Evolutionary conservation across 2,329 filamentous ascomycete genomes (phyloP).

Genomic region (Colletotrichum salicis): DNA sequence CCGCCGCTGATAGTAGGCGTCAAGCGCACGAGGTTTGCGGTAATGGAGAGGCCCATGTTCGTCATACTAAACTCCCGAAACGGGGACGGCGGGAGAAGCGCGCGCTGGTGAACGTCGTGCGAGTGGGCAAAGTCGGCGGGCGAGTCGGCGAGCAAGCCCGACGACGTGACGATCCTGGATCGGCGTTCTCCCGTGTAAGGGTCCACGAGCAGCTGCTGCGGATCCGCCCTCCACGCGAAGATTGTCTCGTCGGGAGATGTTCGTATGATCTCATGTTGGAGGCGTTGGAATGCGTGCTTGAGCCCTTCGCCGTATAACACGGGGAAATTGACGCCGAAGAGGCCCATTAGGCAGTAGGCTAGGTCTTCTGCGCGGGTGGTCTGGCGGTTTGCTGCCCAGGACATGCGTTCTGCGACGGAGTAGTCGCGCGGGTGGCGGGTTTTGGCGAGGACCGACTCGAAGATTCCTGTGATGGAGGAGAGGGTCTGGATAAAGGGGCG

Average conservation of each 20-base stretch:
- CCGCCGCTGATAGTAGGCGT: not conserved
- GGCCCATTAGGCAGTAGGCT: slow-evolving; percentile 43
- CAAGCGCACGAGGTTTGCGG: slow-evolving; percentile 4
- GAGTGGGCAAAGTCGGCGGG: slow-evolving; percentile 27
- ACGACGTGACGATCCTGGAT: slow-evolving; percentile 1
- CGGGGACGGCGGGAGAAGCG: slow-evolving; percentile 15
- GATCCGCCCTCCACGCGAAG: slow-evolving; percentile 30
- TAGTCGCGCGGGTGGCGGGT: slow-evolving; percentile 32
- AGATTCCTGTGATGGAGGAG: slow-evolving; percentile 23
- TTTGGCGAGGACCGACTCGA: slow-evolving; percentile 26
- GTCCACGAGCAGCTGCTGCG: not conserved
- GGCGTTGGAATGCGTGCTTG: slow-evolving; percentile 38
- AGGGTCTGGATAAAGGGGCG: slow-evolving; percentile 21
- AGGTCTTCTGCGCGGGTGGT: slow-evolving; percentile 41
- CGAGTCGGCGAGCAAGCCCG: slow-evolving; percentile 24
- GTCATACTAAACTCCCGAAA: slow-evolving; percentile 33
- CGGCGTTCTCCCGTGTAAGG: slow-evolving; percentile 19
- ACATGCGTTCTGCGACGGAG: slow-evolving; percentile 43
- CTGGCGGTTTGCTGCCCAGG: slow-evolving; percentile 41
- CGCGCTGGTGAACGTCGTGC: slow-evolving; percentile 27
- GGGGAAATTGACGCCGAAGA: slow-evolving; percentile 44
- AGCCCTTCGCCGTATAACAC: slow-evolving; percentile 43
- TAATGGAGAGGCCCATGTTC: slow-evolving; percentile 31
- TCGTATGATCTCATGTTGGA: slow-evolving; percentile 35
- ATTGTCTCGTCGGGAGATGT: slow-evolving; percentile 31